phyloP scores from a whole-genome alignment of 306 rosid species.

The Trifolium pratense region DNA sequence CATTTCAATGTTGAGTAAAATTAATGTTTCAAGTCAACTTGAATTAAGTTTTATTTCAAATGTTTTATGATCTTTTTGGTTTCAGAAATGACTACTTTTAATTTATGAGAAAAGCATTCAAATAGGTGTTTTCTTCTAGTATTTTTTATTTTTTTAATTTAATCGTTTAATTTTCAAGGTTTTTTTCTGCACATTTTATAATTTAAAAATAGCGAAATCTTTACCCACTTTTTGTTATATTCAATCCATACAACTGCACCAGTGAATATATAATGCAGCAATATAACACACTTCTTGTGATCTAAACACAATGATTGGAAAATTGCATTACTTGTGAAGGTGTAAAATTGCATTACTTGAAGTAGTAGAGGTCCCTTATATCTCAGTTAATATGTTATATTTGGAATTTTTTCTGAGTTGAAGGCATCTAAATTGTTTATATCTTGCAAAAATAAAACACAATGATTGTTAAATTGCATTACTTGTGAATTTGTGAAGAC shows the following conservation, averaged over 20 bases:
- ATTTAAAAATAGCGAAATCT: neutral
- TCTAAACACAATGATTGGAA: no score
- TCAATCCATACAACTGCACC: conserved; percentile 15
- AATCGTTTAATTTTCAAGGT: no score
- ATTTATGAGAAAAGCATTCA: neutral
- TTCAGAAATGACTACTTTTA: conserved; percentile 11
- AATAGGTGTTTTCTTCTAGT: neutral
- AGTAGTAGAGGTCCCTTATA: conserved; percentile 16
- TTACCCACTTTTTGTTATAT: neutral
- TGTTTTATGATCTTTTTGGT: conserved; percentile 10
- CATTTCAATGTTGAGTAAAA: conserved; percentile 11
- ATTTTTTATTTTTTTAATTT: no score
- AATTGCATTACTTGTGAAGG: no score
- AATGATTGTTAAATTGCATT: conserved; percentile 17
- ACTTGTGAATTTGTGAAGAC: neutral
- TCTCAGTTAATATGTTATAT: conserved; percentile 21
- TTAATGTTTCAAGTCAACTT: conserved; percentile 2
- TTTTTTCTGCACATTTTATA: neutral
- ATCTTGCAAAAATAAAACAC: neutral
- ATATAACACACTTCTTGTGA: neutral
- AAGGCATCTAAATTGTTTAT: neutral
- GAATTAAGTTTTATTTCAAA: neutral
- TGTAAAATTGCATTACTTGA: no score
- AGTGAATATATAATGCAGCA: conserved; percentile 14
- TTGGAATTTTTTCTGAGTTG: conserved; percentile 25